Percentiles rank a stretch among this genome's conserved stretches.
Conservation (phyloP, 208 protist species). For the Leishmania tarentolae region DNA sequence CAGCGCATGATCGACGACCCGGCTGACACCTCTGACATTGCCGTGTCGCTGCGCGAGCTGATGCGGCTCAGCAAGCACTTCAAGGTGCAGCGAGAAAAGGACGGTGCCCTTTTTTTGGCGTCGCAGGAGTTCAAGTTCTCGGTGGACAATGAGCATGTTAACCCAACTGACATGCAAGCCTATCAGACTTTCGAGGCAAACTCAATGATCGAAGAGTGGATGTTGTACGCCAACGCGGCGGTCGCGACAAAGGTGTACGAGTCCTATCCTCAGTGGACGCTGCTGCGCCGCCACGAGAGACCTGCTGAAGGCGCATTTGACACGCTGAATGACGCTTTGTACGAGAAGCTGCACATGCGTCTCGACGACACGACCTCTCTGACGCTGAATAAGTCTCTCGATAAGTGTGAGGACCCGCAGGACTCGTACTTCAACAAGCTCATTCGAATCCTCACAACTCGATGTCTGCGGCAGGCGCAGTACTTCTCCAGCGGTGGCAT, state of each 20-base stretch:
- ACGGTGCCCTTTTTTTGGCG: conserved; percentile 86
- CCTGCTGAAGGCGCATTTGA: conserved; percentile 88
- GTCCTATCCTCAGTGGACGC: conserved; percentile 82
- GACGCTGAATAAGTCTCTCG: conserved; percentile 85
- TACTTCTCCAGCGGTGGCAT: conserved; percentile 92
- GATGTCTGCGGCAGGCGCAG: conserved; percentile 92
- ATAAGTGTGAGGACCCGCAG: conserved; percentile 67
- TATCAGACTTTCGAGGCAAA: conserved; percentile 94
- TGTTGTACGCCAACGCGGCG: conserved; percentile 96
- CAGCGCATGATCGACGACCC: conserved; percentile 93
- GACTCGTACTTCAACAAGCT: conserved; percentile 93
- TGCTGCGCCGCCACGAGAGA: conserved; percentile 90
- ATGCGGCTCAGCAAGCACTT: conserved; percentile 85
- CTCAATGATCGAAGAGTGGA: conserved; percentile 97
- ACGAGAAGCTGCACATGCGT: conserved; percentile 49
- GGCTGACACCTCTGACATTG: conserved; percentile 58
- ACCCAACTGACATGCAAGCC: conserved; percentile 88
- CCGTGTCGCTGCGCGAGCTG: conserved; percentile 76
- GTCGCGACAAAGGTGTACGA: conserved; percentile 83
- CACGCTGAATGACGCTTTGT: conserved; percentile 80
- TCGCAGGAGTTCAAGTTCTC: conserved; percentile 94
- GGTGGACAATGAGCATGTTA: conserved; percentile 87
- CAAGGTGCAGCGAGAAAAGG: conserved; percentile 76
- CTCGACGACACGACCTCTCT: conserved; percentile 87
- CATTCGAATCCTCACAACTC: conserved; percentile 91